phyloP scores from a whole-genome alignment of 805 yeast species.

The Zygosaccharomyces bailii region DNA sequence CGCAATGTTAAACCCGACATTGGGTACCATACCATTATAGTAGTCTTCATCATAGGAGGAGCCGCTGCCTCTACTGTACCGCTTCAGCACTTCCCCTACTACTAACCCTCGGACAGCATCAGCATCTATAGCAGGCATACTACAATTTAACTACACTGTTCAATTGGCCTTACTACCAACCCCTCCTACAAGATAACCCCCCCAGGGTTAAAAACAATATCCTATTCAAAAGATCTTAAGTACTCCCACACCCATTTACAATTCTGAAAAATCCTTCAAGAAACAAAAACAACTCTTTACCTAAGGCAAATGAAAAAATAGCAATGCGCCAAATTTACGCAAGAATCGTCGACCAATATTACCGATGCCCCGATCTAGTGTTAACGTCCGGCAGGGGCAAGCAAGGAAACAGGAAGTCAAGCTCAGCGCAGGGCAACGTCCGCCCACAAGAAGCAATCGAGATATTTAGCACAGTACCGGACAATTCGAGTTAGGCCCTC shows the following conservation, averaged over 20 bases:
- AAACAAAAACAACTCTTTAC: not conserved
- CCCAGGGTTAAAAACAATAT: not conserved
- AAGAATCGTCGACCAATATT: not conserved
- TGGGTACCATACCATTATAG: conserved; percentile 49
- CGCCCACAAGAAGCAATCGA: conserved; percentile 1
- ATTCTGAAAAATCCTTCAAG: not conserved
- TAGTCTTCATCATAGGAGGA: not conserved
- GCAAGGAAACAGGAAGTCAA: too few species aligned
- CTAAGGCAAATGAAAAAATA: conserved; percentile 1
- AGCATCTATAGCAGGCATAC: not conserved
- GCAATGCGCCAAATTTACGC: conserved; percentile 6
- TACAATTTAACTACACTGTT: not conserved
- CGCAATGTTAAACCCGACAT: conserved; percentile 54
- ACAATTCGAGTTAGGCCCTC: not conserved
- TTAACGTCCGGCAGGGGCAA: not conserved
- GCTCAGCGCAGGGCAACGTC: not conserved
- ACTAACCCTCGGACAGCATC: not conserved
- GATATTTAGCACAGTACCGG: not conserved
- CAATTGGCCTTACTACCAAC: not conserved
- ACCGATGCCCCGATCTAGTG: not conserved
- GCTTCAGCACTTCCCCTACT: not conserved
- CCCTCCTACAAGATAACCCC: not conserved
- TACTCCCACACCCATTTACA: not conserved
- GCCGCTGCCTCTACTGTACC: not conserved
- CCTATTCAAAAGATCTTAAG: not conserved